phyloP scores from a whole-genome alignment of 1,284 basidiomycete species.

The Kwoniella shivajii region DNA sequence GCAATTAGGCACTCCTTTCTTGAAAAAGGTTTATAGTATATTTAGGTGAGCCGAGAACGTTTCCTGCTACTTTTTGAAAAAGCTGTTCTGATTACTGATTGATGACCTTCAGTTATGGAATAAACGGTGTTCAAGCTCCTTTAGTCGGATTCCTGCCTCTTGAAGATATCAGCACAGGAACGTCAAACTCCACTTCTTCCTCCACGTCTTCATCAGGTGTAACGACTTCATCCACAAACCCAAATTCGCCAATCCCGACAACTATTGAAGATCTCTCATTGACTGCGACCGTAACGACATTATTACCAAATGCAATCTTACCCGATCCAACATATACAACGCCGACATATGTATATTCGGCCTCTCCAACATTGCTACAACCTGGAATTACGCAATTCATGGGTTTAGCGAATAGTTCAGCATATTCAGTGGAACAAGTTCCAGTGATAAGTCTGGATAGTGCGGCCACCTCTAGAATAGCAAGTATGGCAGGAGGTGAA shows the following conservation, averaged over 20 bases:
- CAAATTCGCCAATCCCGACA: conserved; percentile 29
- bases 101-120: conserved; percentile 35
- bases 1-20: conserved; percentile 80
- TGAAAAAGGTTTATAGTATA: conserved; percentile 78
- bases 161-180: conserved; percentile 8
- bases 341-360: conserved; percentile 69
- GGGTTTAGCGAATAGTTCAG: conserved; percentile 37
- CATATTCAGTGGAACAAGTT: conserved; percentile 25
- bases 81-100: not conserved
- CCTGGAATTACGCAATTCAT: conserved; percentile 51
- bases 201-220: conserved; percentile 7
- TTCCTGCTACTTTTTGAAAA: no score
- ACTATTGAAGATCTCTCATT: conserved; percentile 55
- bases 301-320: conserved; percentile 73
- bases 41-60: conserved; percentile 72
- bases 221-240: conserved; percentile 4
- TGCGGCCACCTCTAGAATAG: conserved; percentile 6
- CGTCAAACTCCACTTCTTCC: conserved; percentile 4
- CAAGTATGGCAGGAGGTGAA: conserved; percentile 4
- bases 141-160: conserved; percentile 49
- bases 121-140: conserved; percentile 44
- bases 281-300: conserved; percentile 68
- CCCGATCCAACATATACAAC: conserved; percentile 67
- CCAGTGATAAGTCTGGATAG: conserved; percentile 26
- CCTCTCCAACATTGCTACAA: conserved; percentile 46